Evolutionary conservation across 441 rosid species (phyloP).

Genomic region (Syzygium malaccense): DNA sequence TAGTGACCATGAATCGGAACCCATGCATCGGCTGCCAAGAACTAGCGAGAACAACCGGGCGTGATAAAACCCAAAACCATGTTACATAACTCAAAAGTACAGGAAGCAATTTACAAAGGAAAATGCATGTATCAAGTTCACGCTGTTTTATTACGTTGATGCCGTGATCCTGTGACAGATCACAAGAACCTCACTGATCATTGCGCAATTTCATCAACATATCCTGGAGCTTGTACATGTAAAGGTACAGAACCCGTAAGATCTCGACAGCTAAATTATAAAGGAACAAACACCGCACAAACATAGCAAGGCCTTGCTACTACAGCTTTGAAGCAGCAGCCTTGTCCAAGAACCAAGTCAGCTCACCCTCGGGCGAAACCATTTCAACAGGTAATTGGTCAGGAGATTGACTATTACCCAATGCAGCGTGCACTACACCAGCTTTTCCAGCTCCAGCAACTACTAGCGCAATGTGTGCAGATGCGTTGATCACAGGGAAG

Average conservation of each 20-base stretch:
- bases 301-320: not conserved
- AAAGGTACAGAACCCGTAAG: not conserved
- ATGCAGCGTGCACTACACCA: constrained; percentile 43
- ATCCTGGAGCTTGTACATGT: not conserved
- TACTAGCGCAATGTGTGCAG: constrained; percentile 62
- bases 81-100: not conserved
- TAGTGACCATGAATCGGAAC: not conserved
- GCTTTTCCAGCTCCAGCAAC: constrained; percentile 69
- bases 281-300: not conserved
- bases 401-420: constrained; percentile 30
- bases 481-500: constrained; percentile 78
- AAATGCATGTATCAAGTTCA: not conserved
- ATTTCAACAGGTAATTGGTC: constrained; percentile 44
- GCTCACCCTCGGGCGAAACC: constrained; percentile 61
- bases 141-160: not conserved
- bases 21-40: not conserved
- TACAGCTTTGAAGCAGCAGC: constrained; percentile 67
- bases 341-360: constrained; percentile 85
- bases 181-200: not conserved
- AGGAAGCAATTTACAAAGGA: not conserved
- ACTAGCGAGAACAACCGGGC: not conserved
- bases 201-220: not conserved
- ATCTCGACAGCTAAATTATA: not conserved
- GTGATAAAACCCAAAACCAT: not conserved
- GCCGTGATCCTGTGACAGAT: not conserved